These are phyloP conservation scores for Durotheca rogersii DNA, from an alignment of 495 filamentous ascomycete species.

Conservation along the genomic window DNA sequence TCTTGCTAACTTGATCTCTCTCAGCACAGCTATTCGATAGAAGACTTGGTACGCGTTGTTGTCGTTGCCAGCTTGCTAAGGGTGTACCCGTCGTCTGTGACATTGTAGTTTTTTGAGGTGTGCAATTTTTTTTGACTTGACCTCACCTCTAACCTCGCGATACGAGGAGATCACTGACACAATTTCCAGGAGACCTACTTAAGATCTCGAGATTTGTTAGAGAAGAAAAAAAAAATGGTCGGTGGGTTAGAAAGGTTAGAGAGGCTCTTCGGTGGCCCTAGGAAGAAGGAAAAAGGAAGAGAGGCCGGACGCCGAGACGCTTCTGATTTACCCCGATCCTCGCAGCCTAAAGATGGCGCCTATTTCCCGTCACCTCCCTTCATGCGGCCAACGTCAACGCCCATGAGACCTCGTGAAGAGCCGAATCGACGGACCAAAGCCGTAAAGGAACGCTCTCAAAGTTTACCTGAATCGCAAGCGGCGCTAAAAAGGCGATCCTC, in stretches of 20 bases:
- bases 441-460: slow-evolving; percentile 37
- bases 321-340: slow-evolving; percentile 2
- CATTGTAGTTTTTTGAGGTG: no score
- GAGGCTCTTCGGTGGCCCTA: slow-evolving; percentile 31
- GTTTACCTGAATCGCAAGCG: slow-evolving; percentile 40
- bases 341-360: slow-evolving; percentile 7
- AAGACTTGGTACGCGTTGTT: no score
- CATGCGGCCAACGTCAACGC: slow-evolving; percentile 47
- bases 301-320: slow-evolving; percentile 10
- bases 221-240: slow-evolving; percentile 34
- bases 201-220: background rate
- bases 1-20: background rate
- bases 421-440: slow-evolving; percentile 17
- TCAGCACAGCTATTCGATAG: no score
- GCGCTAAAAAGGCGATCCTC: slow-evolving; percentile 28
- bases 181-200: background rate
- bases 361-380: slow-evolving; percentile 50
- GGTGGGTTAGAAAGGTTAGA: slow-evolving; percentile 31
- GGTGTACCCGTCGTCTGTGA: no score
- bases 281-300: slow-evolving; percentile 20
- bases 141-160: no score
- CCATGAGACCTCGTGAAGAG: slow-evolving; percentile 50
- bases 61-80: no score
- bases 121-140: no score
- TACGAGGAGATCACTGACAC: slow-evolving; percentile 9